These are phyloP conservation scores for Rhododendron henanense DNA, from an alignment of 148 eudicot genomes.

Conservation along the genomic window DNA sequence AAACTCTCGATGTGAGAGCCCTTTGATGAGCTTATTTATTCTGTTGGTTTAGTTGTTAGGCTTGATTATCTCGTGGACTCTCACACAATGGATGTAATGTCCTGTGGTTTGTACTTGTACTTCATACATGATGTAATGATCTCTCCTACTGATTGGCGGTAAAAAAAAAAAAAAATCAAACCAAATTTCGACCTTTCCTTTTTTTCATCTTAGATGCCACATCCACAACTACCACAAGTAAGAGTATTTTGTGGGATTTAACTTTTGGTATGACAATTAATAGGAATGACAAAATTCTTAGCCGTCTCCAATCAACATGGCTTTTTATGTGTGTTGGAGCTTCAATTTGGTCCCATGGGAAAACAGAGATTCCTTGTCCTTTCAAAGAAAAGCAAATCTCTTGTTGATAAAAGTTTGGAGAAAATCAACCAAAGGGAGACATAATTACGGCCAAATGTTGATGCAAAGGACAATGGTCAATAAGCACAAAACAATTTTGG, in stretches of 20 bases:
- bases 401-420: not conserved
- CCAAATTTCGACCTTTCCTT: not conserved
- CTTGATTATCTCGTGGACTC: too few relatives aligned
- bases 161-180: not conserved
- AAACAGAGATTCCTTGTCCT: not conserved
- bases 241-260: not conserved
- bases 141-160: too few relatives aligned
- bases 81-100: too few relatives aligned
- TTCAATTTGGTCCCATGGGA: not conserved
- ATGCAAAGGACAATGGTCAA: not conserved
- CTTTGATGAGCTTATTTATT: too few relatives aligned
- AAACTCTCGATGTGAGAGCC: too few relatives aligned
- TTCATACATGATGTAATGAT: too few relatives aligned
- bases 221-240: not conserved
- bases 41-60: too few relatives aligned
- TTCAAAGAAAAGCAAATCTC: not conserved
- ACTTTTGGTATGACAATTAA: not conserved
- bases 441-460: not conserved
- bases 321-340: not conserved
- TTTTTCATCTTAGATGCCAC: not conserved
- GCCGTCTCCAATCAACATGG: not conserved
- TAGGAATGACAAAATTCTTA: not conserved
- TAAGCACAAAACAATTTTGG: not conserved
- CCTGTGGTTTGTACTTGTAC: too few relatives aligned
- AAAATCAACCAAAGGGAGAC: not conserved